Base-by-base conservation (phyloP, 306 rosid genomes). In the Sesbania bispinosa region DNA sequence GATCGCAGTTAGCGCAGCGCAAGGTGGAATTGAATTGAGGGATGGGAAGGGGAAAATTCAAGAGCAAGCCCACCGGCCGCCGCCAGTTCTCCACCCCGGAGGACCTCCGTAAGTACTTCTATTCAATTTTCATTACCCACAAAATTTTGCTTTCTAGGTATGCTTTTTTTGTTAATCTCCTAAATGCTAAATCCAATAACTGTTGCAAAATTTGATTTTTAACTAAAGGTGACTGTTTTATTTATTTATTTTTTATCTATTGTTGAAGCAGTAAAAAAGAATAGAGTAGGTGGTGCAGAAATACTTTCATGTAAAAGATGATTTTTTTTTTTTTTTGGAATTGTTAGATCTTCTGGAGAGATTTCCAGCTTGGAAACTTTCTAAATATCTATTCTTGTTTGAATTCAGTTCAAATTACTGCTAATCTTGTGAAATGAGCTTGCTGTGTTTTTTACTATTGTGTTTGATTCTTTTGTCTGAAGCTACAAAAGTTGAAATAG, bases 21-120 rank as follows among this genome's bases (percentile, higher is more conserved):
- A 35, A 35, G 8, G 57, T 65, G 55, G 7, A 39, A 67, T 64
- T 45, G 50, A 42, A 54, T 59, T 67, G 42, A 71, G 67, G 67
- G 57, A 93, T 93, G 98, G 97, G 90, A 65, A 84, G 98, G 69
- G 98, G 98, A 76, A 90, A 87, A 87, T 90, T 67, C 94, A 93
- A 90, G 89, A 73, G 82, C 85, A 88, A 93, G 86, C 97, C 98
- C 75, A 93, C 96, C 27, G 98, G 98, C 7, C 96, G 86, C 59
- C 98, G 98, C 84, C 87, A 90, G 71, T 93, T 88, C 79, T 93
- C 98, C 47, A 88, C 87, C 27, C 89, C 85, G 2, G 98, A 93
- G 66, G 96, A 93, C 57, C 52, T 93, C 39, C 84, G 98, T 90
- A 81, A 88, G 89, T 50, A 23, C 36, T 42, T 5, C 11, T 9